Evolutionary conservation across 441 rosid genomes (phyloP).

Genomic region (Gossypium aridum): DNA sequence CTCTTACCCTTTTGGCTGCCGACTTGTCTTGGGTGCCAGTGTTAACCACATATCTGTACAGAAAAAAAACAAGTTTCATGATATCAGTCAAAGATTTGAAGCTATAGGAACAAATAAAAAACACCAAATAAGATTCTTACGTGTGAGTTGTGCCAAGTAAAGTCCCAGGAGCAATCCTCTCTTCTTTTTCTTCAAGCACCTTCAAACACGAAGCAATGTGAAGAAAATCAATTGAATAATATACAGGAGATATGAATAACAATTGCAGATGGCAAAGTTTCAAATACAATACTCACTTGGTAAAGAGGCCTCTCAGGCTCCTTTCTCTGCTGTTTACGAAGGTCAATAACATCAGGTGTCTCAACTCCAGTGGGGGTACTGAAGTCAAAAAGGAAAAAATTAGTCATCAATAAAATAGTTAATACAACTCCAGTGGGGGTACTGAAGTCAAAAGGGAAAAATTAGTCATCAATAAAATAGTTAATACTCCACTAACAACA

Average conservation of each 20-base stretch:
- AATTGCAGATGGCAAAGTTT: neutral
- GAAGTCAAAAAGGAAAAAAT: constrained; percentile 8
- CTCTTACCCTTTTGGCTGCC: constrained; percentile 84
- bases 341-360: constrained; percentile 96
- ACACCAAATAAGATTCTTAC: constrained; percentile 22
- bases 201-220: constrained; percentile 14
- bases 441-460: constrained; percentile 30
- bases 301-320: constrained; percentile 92
- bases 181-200: constrained; percentile 93
- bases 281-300: constrained; percentile 49
- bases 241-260: neutral
- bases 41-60: constrained; percentile 57
- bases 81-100: neutral
- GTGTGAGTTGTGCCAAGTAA: constrained; percentile 90
- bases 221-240: neutral
- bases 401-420: neutral
- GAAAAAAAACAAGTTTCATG: neutral
- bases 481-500: neutral
- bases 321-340: constrained; percentile 98
- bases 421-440: constrained; percentile 88
- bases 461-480: neutral
- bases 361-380: constrained; percentile 99
- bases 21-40: constrained; percentile 84
- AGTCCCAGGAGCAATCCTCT: constrained; percentile 80
- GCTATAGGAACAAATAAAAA: neutral